Base-by-base conservation (phyloP, 495 filamentous ascomycete species). In the Evernia prunastri region DNA sequence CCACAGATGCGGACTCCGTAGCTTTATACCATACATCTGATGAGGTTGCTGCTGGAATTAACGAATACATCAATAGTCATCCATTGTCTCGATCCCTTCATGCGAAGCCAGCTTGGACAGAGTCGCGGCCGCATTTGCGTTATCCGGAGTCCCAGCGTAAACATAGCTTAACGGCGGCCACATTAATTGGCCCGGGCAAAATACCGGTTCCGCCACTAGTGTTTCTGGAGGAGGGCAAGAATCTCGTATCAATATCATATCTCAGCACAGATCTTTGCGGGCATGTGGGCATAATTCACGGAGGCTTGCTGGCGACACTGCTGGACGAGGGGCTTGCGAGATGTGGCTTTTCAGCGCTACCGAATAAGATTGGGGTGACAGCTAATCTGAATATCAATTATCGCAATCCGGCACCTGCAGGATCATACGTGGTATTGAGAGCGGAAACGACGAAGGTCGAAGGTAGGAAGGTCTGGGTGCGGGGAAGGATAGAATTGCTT, bases 391-490 rank as follows among this genome's bases (percentile, higher is more conserved):
- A 89, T 60, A 84, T 98, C 72, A 90, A 94, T 72, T 98, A 97
- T 75, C 84, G 86, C 65, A 82, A 81, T 39, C 94, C 95, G 18
- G 87, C 87, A 33, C 81, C 83, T 72, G 91, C 93, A 31, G 81
- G 84, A n/a, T 80, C 81, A 56, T 96, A 87, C 71, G 78, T 92
- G 51, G 90, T 94, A 31, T 74, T 98, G 54, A 82, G 82, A 60
- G 95, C 91, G 25, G 84, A 85, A 70, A 96, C 91, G 23, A 84
- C 84, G 27, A 95, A 89, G 78, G 89, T 91, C 12, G 93, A 97
- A 72, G 95, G 94, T 9, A 82, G 94, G 65, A 98, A 98, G 75
- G 94, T 92, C 27, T 98, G 93, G 93, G 92, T 97, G 9, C 87
- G 91, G 75, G 95, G 90, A 27, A 84, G 85, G 67, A 89, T 98